phyloP scores from a whole-genome alignment of 371 early-diverging fungal genomes.

The Mucor mucedo region DNA sequence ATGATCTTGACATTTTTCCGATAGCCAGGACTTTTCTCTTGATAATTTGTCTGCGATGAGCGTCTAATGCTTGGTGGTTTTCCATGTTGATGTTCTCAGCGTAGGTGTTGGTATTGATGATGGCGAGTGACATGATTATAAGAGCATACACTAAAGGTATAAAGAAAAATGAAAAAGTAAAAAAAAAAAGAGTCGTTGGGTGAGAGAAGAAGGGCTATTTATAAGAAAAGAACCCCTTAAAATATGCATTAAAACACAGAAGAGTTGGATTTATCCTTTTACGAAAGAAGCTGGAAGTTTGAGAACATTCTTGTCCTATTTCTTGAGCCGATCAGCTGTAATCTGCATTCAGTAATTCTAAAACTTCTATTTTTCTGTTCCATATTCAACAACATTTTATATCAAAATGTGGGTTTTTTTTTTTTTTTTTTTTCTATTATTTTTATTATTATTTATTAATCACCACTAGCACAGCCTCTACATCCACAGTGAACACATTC shows the following conservation, averaged over 20 bases:
- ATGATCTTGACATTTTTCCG: constrained; percentile 43
- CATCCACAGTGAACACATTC: constrained; percentile 98
- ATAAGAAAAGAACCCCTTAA: constrained; percentile 3
- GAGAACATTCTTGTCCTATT: constrained; percentile 26
- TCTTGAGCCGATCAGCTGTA: constrained; percentile 15
- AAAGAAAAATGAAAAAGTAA: too few relatives aligned
- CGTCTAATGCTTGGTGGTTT: constrained; percentile 15
- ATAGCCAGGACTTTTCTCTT: constrained; percentile 50
- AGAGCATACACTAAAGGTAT: neutral
- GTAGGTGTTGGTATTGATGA: constrained; percentile 11
- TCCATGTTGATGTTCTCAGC: constrained; percentile 1
- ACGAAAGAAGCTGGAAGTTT: constrained; percentile 20
- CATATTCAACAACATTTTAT: too few relatives aligned
- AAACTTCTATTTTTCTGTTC: constrained; percentile 3
- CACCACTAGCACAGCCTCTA: constrained; percentile 71
- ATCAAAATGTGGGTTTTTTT: neutral
- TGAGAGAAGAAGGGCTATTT: neutral
- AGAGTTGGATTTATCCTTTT: constrained; percentile 10
- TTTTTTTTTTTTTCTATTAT: constrained; percentile 9
- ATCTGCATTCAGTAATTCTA: neutral
- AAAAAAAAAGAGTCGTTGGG: neutral
- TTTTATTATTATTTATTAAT: constrained; percentile 33
- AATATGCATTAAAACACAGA: neutral
- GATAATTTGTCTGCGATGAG: constrained; percentile 46
- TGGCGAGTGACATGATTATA: constrained; percentile 21